phyloP scores from a whole-genome alignment of 1,284 basidiomycete genomes.

The Ceratobasidium sp. region DNA sequence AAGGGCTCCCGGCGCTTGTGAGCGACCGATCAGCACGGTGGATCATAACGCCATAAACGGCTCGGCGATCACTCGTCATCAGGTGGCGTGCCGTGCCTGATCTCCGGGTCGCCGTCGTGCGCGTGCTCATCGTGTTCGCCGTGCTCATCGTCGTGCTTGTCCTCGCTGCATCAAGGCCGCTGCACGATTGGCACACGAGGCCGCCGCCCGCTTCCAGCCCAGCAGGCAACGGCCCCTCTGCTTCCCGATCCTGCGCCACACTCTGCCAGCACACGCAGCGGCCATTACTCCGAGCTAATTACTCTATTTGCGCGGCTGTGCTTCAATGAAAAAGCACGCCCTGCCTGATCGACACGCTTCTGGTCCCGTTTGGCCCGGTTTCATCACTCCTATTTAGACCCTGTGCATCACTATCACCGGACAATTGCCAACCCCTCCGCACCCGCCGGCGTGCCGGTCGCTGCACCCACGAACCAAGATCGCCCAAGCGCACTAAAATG shows the following conservation, averaged over 20 bases:
- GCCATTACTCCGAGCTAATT: slow-evolving; percentile 19
- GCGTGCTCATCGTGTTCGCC: background rate
- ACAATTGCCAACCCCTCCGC: background rate
- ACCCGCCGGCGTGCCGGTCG: slow-evolving; percentile 1
- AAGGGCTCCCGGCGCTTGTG: background rate
- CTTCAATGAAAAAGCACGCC: background rate
- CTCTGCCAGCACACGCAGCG: background rate
- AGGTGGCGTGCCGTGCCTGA: slow-evolving; percentile 27
- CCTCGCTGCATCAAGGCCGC: no score
- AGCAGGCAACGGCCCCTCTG: background rate
- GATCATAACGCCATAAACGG: slow-evolving; percentile 13
- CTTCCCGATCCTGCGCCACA: background rate
- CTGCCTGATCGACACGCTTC: slow-evolving; percentile 32
- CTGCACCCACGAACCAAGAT: no score
- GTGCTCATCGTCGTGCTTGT: background rate
- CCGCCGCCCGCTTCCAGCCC: background rate
- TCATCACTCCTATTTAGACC: slow-evolving; percentile 8
- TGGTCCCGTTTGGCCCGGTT: background rate
- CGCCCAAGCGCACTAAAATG: no score
- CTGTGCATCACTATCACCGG: no score
- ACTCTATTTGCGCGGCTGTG: slow-evolving; percentile 22
- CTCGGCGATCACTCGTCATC: slow-evolving; percentile 25
- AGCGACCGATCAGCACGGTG: slow-evolving; percentile 10
- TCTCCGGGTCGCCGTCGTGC: slow-evolving; percentile 18
- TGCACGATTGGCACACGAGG: no score